phyloP scores from a whole-genome alignment of 2,329 filamentous ascomycete species.

The Colletotrichum truncatum region DNA sequence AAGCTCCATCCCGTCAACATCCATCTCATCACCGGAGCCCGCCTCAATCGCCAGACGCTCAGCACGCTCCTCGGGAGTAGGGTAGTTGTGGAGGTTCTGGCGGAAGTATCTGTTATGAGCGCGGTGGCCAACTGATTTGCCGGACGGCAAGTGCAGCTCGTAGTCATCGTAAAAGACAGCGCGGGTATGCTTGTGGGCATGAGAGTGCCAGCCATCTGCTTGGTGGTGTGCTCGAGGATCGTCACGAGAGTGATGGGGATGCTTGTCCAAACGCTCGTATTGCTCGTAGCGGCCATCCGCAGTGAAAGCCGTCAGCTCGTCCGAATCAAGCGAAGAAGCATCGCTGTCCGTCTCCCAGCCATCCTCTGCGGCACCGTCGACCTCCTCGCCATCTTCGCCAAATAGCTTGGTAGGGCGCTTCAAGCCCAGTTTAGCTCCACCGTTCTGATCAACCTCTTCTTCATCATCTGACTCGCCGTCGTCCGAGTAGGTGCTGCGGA shows the following conservation, averaged over 20 bases:
- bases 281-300: conserved; percentile 77
- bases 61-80: conserved; percentile 78
- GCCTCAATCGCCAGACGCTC: conserved; percentile 71
- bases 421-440: conserved; percentile 76
- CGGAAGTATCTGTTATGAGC: conserved; percentile 89
- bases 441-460: conserved; percentile 58
- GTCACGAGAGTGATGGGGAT: conserved; percentile 78
- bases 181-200: conserved; percentile 78
- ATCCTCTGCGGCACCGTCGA: conserved; percentile 70
- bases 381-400: conserved; percentile 57
- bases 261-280: conserved; percentile 76
- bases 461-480: conserved; percentile 71
- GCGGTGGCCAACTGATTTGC: conserved; percentile 88
- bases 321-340: conserved; percentile 87
- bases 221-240: conserved; percentile 79
- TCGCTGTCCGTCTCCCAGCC: conserved; percentile 97
- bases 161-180: conserved; percentile 92
- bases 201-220: conserved; percentile 82
- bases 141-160: conserved; percentile 91
- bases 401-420: conserved; percentile 63
- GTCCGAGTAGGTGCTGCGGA: conserved; percentile 94
- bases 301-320: conserved; percentile 82
- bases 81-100: conserved; percentile 90
- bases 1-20: conserved; percentile 46
- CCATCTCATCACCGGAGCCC: conserved; percentile 42